Conservation (phyloP, 2,329 filamentous ascomycete genomes). For the Polytolypa hystricis region DNA sequence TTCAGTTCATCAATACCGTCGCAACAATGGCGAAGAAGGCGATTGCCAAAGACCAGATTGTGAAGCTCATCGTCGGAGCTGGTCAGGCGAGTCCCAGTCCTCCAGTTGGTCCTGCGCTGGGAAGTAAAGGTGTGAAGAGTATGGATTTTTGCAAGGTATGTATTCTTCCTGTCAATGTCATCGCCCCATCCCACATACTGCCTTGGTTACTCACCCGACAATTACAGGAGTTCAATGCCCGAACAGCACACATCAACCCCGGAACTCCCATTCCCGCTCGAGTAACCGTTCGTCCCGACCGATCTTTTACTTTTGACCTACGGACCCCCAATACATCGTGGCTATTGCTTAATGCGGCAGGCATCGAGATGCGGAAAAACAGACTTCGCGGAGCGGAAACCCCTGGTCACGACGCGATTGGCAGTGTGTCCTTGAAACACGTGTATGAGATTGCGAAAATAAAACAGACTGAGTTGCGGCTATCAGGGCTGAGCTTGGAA, state of each 20-base stretch:
- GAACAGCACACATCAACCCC: constrained; percentile 69
- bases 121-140: constrained; percentile 95
- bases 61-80: constrained; percentile 95
- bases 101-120: constrained; percentile 88
- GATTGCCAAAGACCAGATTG: constrained; percentile 57
- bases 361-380: constrained; percentile 59
- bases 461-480: constrained; percentile 66
- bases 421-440: constrained; percentile 83
- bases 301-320: constrained; percentile 84
- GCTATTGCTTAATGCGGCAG: constrained; percentile 73
- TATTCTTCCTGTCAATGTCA: background rate
- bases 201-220: background rate
- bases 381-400: constrained; percentile 64
- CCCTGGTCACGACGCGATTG: constrained; percentile 67
- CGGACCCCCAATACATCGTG: constrained; percentile 92
- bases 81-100: constrained; percentile 91
- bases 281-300: constrained; percentile 84
- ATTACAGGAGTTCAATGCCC: constrained; percentile 91
- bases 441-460: constrained; percentile 97
- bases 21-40: constrained; percentile 41
- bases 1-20: no score
- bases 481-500: constrained; percentile 60
- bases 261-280: constrained; percentile 84
- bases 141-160: constrained; percentile 98
- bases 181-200: background rate